phyloP scores from a whole-genome alignment of 495 filamentous ascomycete species.

The Friedmanniomyces simplex region DNA sequence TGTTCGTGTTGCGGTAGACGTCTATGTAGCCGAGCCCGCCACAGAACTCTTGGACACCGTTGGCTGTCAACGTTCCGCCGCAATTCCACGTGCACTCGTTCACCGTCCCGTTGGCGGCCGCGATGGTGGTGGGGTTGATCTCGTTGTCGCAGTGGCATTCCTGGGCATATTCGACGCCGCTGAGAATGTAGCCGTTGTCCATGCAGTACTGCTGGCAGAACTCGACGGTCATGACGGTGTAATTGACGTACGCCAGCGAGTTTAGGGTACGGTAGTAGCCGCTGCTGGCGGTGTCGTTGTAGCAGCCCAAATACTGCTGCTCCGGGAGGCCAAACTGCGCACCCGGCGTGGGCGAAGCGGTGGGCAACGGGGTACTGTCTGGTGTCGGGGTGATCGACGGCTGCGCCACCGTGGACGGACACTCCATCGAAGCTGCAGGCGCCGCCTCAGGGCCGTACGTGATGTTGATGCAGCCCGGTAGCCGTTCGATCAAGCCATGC shows the following conservation, averaged over 20 bases:
- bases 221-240: constrained; percentile 20
- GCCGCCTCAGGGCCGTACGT: constrained; percentile 18
- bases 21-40: constrained; percentile 14
- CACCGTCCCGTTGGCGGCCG: neutral
- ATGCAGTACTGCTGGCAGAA: constrained; percentile 19
- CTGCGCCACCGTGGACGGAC: constrained; percentile 3
- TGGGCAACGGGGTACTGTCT: constrained; percentile 9
- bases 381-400: constrained; percentile 9
- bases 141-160: constrained; percentile 24
- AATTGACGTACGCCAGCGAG: neutral
- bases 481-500: constrained; percentile 11
- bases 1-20: constrained; percentile 19
- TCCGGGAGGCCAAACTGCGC: constrained; percentile 10
- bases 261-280: constrained; percentile 11
- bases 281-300: constrained; percentile 16
- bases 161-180: constrained; percentile 19
- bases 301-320: constrained; percentile 19
- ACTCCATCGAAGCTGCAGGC: constrained; percentile 10
- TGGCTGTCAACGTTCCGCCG: constrained; percentile 12
- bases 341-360: constrained; percentile 11
- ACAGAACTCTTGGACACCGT: constrained; percentile 11
- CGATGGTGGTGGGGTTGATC: constrained; percentile 17
- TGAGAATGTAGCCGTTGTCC: constrained; percentile 2
- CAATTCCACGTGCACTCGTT: constrained; percentile 19
- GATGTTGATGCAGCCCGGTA: constrained; percentile 22